Evolutionary conservation across 352 stramenopile genomes (phyloP).

Genomic region (Phytophthora pseudosyringae): DNA sequence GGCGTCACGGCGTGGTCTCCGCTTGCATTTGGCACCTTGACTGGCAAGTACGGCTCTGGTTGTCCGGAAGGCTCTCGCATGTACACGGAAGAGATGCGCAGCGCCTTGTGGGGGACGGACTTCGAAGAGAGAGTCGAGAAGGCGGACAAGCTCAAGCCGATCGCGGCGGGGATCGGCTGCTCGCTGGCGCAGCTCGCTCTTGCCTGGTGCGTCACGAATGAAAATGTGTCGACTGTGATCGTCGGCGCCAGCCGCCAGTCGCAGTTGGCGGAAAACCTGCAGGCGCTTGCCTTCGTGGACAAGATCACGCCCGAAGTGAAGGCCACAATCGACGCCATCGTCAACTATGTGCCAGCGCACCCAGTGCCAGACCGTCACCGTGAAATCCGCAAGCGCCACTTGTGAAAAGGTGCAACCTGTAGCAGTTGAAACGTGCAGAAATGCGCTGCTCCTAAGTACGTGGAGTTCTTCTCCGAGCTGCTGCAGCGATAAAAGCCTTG

Average conservation of each 20-base stretch:
- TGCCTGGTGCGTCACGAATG: constrained; percentile 8
- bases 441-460: too few species aligned
- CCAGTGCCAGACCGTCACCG: constrained; percentile 6
- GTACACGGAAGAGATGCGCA: constrained; percentile 1
- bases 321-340: background rate
- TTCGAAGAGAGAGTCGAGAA: background rate
- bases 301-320: constrained; percentile 8
- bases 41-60: constrained; percentile 5
- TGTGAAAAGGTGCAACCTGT: constrained; percentile 1
- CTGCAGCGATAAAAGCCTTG: too few species aligned
- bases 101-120: background rate
- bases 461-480: too few species aligned
- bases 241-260: constrained; percentile 8
- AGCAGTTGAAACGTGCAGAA: background rate
- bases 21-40: background rate
- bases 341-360: constrained; percentile 10
- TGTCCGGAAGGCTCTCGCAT: constrained; percentile 22
- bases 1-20: constrained; percentile 6
- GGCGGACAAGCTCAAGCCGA: constrained; percentile 8
- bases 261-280: constrained; percentile 13
- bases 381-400: constrained; percentile 14
- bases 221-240: constrained; percentile 11
- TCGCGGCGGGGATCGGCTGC: background rate
- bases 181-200: constrained; percentile 12
- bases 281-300: constrained; percentile 1